Evolutionary conservation across 2,329 filamentous ascomycete species (phyloP).

Genomic region (Arthrobotrys megalospora): DNA sequence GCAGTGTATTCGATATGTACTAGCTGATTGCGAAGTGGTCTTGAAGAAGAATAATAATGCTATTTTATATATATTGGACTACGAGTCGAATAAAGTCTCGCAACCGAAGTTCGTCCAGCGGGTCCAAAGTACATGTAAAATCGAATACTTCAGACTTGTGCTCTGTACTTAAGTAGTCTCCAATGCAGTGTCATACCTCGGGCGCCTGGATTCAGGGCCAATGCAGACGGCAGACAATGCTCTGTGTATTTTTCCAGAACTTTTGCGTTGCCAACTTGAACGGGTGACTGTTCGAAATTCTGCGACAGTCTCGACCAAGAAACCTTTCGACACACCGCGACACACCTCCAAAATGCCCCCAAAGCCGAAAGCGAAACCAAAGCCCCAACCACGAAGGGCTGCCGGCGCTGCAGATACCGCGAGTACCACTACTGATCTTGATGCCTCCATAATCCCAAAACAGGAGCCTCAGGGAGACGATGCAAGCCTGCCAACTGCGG

Average conservation of each 20-base stretch:
- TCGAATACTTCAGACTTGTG: too few species aligned
- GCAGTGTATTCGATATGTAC: too few species aligned
- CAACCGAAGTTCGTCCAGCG: too few species aligned
- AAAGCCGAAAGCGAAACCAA: slow-evolving; percentile 46
- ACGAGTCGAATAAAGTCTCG: too few species aligned
- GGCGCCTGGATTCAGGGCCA: too few species aligned
- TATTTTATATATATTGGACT: too few species aligned
- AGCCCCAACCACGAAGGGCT: slow-evolving; percentile 43
- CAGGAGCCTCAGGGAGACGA: slow-evolving; percentile 38
- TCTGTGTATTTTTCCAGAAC: neutral
- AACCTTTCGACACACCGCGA: slow-evolving; percentile 10
- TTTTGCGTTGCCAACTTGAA: neutral
- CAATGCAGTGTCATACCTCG: too few species aligned
- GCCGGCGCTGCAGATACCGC: neutral
- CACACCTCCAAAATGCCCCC: slow-evolving; percentile 35
- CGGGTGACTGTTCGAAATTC: neutral
- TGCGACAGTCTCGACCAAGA: neutral
- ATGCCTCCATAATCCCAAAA: slow-evolving; percentile 17
- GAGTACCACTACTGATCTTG: neutral
- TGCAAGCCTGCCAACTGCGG: neutral
- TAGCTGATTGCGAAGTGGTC: too few species aligned
- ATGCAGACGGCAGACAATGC: too few species aligned
- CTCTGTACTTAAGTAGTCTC: too few species aligned
- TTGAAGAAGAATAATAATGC: too few species aligned
- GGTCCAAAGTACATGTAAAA: too few species aligned